Base-by-base conservation (phyloP, 1,284 basidiomycete genomes). In the Volvariella surrecta region DNA sequence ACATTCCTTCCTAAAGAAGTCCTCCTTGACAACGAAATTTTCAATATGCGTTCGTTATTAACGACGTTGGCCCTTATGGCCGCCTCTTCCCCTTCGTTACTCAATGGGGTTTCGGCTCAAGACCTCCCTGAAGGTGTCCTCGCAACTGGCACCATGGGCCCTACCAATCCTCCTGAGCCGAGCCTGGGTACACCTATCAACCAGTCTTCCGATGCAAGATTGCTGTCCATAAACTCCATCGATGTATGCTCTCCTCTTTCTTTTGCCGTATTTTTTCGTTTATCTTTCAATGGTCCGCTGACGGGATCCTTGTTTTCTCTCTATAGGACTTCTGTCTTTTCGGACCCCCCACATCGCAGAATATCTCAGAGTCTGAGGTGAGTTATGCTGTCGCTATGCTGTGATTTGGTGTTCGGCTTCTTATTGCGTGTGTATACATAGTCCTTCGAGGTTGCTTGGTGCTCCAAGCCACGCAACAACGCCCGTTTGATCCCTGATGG, bases 391-490 rank as follows among this genome's bases (percentile, higher is more conserved):
- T n/a, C n/a, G n/a, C n/a, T n/a, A n/a, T n/a, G n/a, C n/a, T n/a
- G n/a, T n/a, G n/a, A n/a, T 18, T 28, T 3, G 11, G 17, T 11
- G 4, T 21, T 31, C 9, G 8, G 39, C 22, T 10, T 17, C 32
- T 34, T 8, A 15, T 31, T 20, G 35, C 34, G 11, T 37, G 1
- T n/a, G 8, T n/a, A 22, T 17, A 10, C 16, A 11, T 31, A 85
- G 67, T 73, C 69, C 8, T 68, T 73, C 53, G 79, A 76, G 49
- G 79, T 86, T 24, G 75, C 79, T 1, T 86, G 75, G 74, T 87
- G 82, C 59, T 78, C 79, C n/a, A 67, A 74, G 57, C 66, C 66
- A 20, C 70, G 74, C 20, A 74, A 71, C 54, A 77, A 80, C 13
- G 70, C 76, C 0, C 76, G 81, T 42, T 52, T 79, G 21, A 79